Conservation (phyloP, 495 filamentous ascomycete genomes). For the Lasiosphaeris hirsuta region DNA sequence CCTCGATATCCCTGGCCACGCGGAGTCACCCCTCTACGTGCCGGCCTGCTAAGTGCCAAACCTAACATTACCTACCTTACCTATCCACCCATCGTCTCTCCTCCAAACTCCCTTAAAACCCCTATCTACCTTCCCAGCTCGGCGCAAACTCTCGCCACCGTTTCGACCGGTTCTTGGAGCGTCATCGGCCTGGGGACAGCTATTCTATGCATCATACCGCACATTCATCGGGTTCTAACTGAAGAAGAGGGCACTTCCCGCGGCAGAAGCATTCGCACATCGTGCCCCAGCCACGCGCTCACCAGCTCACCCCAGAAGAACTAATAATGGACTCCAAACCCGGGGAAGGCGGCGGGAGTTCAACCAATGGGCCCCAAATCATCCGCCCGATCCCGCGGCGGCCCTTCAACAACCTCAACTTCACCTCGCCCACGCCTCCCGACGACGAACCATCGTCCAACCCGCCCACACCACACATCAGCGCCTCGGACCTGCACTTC, state of each 20-base stretch:
- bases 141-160: too few relatives aligned
- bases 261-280: not conserved
- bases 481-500: slow-evolving; percentile 35
- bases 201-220: too few relatives aligned
- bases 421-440: slow-evolving; percentile 48
- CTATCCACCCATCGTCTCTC: not conserved
- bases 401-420: slow-evolving; percentile 65
- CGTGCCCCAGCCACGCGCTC: too few relatives aligned
- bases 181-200: too few relatives aligned
- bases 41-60: too few relatives aligned
- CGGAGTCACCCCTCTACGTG: too few relatives aligned
- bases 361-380: slow-evolving; percentile 26
- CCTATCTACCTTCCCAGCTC: not conserved
- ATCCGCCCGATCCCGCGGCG: slow-evolving; percentile 63
- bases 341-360: not conserved
- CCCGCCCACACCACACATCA: slow-evolving; percentile 24
- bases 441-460: slow-evolving; percentile 50
- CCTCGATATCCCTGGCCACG: too few relatives aligned
- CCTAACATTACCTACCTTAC: not conserved
- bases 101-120: not conserved
- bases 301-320: not conserved
- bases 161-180: too few relatives aligned
- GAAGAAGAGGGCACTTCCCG: not conserved
- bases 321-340: not conserved
- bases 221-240: too few relatives aligned